Base-by-base conservation (phyloP, 352 stramenopile species). In the Phytopythium ostracodes region DNA sequence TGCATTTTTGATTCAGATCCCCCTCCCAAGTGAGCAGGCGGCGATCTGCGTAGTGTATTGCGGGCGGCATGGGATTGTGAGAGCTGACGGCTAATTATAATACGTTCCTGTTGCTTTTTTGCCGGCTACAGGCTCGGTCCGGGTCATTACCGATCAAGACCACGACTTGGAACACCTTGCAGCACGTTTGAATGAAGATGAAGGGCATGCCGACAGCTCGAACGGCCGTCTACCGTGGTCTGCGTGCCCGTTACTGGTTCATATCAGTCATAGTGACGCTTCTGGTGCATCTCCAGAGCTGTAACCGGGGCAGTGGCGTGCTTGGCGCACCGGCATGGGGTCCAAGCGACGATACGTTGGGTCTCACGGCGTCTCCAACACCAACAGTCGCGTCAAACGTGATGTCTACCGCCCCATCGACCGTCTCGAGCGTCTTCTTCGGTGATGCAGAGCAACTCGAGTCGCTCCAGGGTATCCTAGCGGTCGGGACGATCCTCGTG, bases 381-480 rank as follows among this genome's bases (percentile, higher is more conserved):
- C 33, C 53, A 4, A 59, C 53, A 11, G 15, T 33, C 9, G 7
- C 27, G 0, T 1, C n/a, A 5, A 33, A 31, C 33, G 33, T 18
- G 4, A 14, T n/a, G 0, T 25, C 35, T 11, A 22, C n/a, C 20
- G 22, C 36, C 9, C n/a, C n/a, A 22, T 10, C 40, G 22, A 60
- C 55, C 1, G 55, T 60, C 9, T 73, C 67, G 29, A 60, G 63
- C 38, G 60, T 84, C 20, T 59, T 84, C 27, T 59, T 60, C 20
- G 40, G 55, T 5, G 18, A 27, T n/a, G 10, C 10, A 2, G 38
- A 20, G 9, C 10, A 49, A 9, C 38, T 60, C 24, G 25, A 33
- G 27, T 44, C 24, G 20, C 55, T 60, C 24, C 38, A n/a, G 12
- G 51, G 65, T 15, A 62, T 77, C 22, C 25, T 83, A 17, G 75